phyloP scores from a whole-genome alignment of 2,329 filamentous ascomycete species.

The Penicillium sp. region DNA sequence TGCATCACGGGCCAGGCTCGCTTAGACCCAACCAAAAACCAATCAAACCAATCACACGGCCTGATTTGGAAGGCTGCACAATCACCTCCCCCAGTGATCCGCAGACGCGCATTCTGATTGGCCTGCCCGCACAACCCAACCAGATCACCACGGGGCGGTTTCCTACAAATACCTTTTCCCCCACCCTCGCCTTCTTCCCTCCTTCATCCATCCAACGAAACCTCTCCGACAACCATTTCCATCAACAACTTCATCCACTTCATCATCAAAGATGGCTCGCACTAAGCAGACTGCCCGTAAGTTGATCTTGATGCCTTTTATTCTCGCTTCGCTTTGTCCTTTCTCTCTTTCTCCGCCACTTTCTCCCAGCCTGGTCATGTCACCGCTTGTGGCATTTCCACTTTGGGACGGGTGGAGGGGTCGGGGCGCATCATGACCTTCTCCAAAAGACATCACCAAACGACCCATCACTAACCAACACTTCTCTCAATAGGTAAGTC shows the following conservation, averaged over 20 bases:
- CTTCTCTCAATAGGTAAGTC: slow-evolving; percentile 62
- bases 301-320: slow-evolving; percentile 32
- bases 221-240: slow-evolving; percentile 32
- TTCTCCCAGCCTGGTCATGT: neutral
- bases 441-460: slow-evolving; percentile 8
- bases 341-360: slow-evolving; percentile 11
- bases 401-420: neutral
- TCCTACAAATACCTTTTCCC: slow-evolving; percentile 47
- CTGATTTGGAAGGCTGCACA: slow-evolving; percentile 37
- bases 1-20: slow-evolving; percentile 20
- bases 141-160: slow-evolving; percentile 38
- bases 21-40: slow-evolving; percentile 32
- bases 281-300: slow-evolving; percentile 58
- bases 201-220: slow-evolving; percentile 35
- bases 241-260: slow-evolving; percentile 27
- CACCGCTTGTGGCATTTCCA: neutral
- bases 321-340: slow-evolving; percentile 18
- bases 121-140: slow-evolving; percentile 14
- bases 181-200: slow-evolving; percentile 42
- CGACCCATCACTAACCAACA: slow-evolving; percentile 32
- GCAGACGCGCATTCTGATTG: slow-evolving; percentile 20
- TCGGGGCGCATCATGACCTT: slow-evolving; percentile 15
- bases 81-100: slow-evolving; percentile 30
- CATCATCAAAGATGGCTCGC: slow-evolving; percentile 50
- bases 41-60: slow-evolving; percentile 19